Conservation (phyloP, 2,329 filamentous ascomycete genomes). For the Orbilia ellipsospora region DNA sequence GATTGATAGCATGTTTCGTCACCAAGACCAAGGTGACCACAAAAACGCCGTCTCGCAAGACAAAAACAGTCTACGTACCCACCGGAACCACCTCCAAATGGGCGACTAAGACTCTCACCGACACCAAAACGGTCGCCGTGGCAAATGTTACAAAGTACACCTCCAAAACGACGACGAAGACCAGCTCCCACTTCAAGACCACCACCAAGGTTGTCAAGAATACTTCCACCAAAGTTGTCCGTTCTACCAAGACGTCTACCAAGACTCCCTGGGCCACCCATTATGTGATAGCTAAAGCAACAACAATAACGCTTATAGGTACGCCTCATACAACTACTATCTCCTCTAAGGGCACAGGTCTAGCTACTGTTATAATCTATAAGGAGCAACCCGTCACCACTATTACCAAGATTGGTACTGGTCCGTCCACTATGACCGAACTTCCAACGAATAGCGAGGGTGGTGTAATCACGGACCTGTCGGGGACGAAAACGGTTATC, state of each 20-base stretch:
- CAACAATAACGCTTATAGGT: neutral
- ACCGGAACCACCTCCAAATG: neutral
- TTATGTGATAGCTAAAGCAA: neutral
- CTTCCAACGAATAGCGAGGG: too few species aligned
- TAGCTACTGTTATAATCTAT: too few species aligned
- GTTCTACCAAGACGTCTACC: conserved; percentile 1
- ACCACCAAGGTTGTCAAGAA: neutral
- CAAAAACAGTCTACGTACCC: conserved; percentile 8
- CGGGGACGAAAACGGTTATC: too few species aligned
- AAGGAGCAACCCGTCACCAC: too few species aligned
- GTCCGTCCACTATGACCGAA: too few species aligned
- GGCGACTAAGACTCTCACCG: conserved; percentile 1
- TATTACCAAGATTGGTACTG: too few species aligned
- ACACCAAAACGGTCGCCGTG: neutral
- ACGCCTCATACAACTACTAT: neutral
- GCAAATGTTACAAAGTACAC: neutral
- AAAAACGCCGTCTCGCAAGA: conserved; percentile 4
- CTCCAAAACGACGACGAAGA: conserved; percentile 7
- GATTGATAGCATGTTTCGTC: too few species aligned
- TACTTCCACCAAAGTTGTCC: neutral
- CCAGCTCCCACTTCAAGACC: neutral
- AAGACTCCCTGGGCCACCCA: too few species aligned
- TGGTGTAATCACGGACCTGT: too few species aligned
- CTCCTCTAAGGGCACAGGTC: neutral
- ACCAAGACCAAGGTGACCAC: too few species aligned